Conservation (phyloP, 306 rosid genomes). For the Ormosia emarginata region DNA sequence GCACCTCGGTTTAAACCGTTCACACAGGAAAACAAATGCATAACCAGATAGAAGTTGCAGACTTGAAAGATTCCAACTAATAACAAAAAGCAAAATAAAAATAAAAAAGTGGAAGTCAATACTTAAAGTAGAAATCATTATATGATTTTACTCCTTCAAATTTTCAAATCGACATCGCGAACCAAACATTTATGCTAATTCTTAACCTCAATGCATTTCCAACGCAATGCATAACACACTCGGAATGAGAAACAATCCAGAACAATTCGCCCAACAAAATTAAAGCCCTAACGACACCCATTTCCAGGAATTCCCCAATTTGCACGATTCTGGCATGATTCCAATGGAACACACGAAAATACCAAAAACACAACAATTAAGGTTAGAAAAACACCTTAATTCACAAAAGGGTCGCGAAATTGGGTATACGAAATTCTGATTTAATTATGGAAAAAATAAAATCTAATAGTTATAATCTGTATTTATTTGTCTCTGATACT, state of each 20-base stretch:
- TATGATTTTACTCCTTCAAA: neutral
- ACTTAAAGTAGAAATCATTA: neutral
- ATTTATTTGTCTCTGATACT: no score
- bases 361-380: conserved; percentile 30
- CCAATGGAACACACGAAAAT: neutral
- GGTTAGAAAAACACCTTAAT: conserved; percentile 49
- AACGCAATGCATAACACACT: conserved; percentile 47
- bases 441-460: no score
- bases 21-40: neutral
- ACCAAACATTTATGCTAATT: neutral
- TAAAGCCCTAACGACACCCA: conserved; percentile 39
- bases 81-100: neutral
- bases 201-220: conserved; percentile 31
- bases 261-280: conserved; percentile 26
- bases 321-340: conserved; percentile 71
- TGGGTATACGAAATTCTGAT: no score
- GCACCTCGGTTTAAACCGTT: neutral
- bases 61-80: neutral
- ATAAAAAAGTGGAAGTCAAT: neutral
- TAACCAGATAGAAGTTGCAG: neutral
- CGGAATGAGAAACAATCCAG: conserved; percentile 14
- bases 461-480: no score
- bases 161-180: conserved; percentile 4
- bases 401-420: conserved; percentile 30
- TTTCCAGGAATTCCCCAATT: conserved; percentile 29